Evolutionary conservation across 2,329 filamentous ascomycete genomes (phyloP).

Genomic region (Helotiales sp.): DNA sequence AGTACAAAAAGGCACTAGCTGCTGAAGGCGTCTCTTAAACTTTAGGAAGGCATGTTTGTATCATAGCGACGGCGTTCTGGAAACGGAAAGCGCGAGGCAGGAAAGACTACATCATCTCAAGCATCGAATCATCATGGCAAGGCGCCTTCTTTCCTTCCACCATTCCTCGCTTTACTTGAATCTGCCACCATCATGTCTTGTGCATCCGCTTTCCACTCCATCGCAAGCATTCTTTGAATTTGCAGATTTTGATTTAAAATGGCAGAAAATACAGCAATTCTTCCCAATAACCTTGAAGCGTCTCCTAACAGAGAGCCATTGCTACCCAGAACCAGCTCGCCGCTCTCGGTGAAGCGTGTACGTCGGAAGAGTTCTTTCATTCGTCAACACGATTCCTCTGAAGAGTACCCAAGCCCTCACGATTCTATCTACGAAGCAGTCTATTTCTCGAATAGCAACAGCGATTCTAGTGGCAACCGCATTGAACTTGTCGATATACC

Average conservation of each 20-base stretch:
- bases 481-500: conserved; percentile 19
- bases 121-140: not conserved
- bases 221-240: conserved; percentile 5
- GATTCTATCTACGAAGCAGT: conserved; percentile 40
- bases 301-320: conserved; percentile 21
- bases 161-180: not conserved
- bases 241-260: conserved; percentile 24
- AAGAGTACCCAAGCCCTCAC: conserved; percentile 38
- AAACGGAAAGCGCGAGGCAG: conserved; percentile 17
- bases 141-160: conserved; percentile 2
- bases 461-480: conserved; percentile 28
- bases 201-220: not conserved
- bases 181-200: not conserved
- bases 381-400: conserved; percentile 37
- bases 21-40: conserved; percentile 47
- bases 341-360: conserved; percentile 27
- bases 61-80: conserved; percentile 33
- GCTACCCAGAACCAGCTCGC: conserved; percentile 16
- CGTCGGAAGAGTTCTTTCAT: conserved; percentile 35
- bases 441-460: conserved; percentile 37
- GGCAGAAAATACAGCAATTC: conserved; percentile 18
- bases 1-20: conserved; percentile 70
- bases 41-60: not conserved
- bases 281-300: conserved; percentile 7
- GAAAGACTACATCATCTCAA: conserved; percentile 10